A percentile compares a stretch with the other conserved stretches of the same genome.
phyloP scores from a whole-genome alignment of 2,329 filamentous ascomycete species.

The Bertia moriformis region DNA sequence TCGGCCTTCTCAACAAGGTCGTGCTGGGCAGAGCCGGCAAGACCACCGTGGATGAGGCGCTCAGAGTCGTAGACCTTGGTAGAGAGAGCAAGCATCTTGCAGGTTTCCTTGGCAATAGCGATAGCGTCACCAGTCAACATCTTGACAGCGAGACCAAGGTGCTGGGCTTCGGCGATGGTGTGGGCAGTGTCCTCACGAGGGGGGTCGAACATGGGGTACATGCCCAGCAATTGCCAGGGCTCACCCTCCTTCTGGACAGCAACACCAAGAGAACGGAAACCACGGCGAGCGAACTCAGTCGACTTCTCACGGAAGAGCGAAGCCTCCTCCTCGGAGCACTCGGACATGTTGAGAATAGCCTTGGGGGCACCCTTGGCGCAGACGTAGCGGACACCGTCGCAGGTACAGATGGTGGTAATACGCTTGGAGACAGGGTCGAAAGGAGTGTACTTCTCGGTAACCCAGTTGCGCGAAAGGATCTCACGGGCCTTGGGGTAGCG shows the following conservation, averaged over 20 bases:
- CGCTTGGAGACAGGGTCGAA: constrained; percentile 62
- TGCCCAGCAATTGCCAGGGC: constrained; percentile 57
- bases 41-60: constrained; percentile 57
- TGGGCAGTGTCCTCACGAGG: constrained; percentile 61
- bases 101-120: constrained; percentile 62
- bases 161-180: constrained; percentile 59
- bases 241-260: constrained; percentile 60
- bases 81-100: constrained; percentile 60
- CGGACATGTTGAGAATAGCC: constrained; percentile 52
- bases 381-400: constrained; percentile 53
- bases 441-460: constrained; percentile 54
- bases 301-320: constrained; percentile 56
- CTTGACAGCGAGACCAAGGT: constrained; percentile 60
- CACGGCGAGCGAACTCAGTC: constrained; percentile 57
- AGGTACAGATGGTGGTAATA: constrained; percentile 52
- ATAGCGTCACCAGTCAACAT: constrained; percentile 67
- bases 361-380: constrained; percentile 63
- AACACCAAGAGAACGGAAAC: constrained; percentile 64
- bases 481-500: constrained; percentile 61
- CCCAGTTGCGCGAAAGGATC: constrained; percentile 55
- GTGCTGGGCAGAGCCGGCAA: constrained; percentile 53
- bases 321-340: constrained; percentile 49
- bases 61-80: constrained; percentile 66
- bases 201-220: constrained; percentile 64
- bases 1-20: constrained; percentile 55